Percentiles rank a stretch among this genome's conserved stretches.
Evolutionary conservation across 2,329 filamentous ascomycete genomes (phyloP).

Genomic region (Coniella vitis): DNA sequence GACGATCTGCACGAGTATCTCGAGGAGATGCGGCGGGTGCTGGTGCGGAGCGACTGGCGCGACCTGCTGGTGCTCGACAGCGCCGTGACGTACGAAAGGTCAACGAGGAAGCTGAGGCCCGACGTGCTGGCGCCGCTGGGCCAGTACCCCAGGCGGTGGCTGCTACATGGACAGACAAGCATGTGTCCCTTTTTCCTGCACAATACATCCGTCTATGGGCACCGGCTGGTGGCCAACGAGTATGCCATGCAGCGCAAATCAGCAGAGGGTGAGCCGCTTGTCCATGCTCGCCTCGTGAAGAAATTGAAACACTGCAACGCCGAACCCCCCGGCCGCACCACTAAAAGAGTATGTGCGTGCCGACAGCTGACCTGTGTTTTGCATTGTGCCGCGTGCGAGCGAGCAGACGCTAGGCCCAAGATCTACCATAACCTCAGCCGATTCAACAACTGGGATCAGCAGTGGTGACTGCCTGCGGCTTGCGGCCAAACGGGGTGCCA

Average conservation of each 20-base stretch:
- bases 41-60: neutral
- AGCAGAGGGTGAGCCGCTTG: neutral
- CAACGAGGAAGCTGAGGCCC: conserved; percentile 1
- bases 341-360: too few species aligned
- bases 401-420: conserved; percentile 1
- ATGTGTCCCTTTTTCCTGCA: conserved; percentile 4
- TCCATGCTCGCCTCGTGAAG: neutral
- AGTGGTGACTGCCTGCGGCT: conserved; percentile 6
- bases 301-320: too few species aligned
- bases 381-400: neutral
- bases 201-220: conserved; percentile 9
- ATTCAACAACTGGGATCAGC: conserved; percentile 12
- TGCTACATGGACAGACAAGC: conserved; percentile 4
- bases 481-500: too few species aligned
- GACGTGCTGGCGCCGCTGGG: conserved; percentile 5
- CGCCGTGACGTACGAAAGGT: conserved; percentile 6
- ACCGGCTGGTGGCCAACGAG: conserved; percentile 10
- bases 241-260: neutral
- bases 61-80: conserved; percentile 9
- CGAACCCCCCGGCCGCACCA: too few species aligned
- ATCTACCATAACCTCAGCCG: conserved; percentile 7
- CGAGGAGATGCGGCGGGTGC: conserved; percentile 3
- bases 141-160: conserved; percentile 2
- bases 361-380: too few species aligned
- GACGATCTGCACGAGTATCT: conserved; percentile 6